These are phyloP conservation scores for Entomophthora muscae DNA, from an alignment of 371 early-diverging fungal genomes.

Conservation along the genomic window DNA sequence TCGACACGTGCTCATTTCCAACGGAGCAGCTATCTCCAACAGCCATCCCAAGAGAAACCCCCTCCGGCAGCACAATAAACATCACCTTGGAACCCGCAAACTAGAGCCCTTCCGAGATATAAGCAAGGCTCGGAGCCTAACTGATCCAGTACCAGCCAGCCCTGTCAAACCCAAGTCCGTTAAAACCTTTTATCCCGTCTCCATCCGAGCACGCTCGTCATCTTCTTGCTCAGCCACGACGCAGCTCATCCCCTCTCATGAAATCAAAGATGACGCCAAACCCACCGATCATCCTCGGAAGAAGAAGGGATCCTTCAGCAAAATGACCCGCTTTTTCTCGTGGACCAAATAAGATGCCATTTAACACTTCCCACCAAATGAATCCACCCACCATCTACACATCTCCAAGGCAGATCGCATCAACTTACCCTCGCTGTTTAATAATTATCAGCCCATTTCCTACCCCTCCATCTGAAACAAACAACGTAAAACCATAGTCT, in stretches of 20 bases:
- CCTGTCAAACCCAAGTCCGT: neutral
- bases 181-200: neutral
- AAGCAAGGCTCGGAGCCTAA: neutral
- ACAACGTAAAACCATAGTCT: too few relatives aligned
- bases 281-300: neutral
- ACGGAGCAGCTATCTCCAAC: slow-evolving; percentile 1
- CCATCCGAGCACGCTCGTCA: neutral
- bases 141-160: neutral
- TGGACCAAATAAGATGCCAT: slow-evolving; percentile 3
- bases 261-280: neutral
- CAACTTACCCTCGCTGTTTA: too few relatives aligned
- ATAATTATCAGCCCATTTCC: too few relatives aligned
- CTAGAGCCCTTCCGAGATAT: neutral
- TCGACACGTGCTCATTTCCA: slow-evolving; percentile 1
- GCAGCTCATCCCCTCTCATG: neutral
- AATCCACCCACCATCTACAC: too few relatives aligned
- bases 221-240: neutral
- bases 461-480: too few relatives aligned
- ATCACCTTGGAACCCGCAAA: neutral
- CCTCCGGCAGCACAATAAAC: neutral
- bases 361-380: too few relatives aligned
- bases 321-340: slow-evolving; percentile 4
- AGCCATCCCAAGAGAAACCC: neutral
- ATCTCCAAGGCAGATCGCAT: too few relatives aligned
- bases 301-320: slow-evolving; percentile 1